These are phyloP conservation scores for Orobanche coerulescens DNA, from an alignment of 257 asterid genomes.

Conservation along the genomic window DNA sequence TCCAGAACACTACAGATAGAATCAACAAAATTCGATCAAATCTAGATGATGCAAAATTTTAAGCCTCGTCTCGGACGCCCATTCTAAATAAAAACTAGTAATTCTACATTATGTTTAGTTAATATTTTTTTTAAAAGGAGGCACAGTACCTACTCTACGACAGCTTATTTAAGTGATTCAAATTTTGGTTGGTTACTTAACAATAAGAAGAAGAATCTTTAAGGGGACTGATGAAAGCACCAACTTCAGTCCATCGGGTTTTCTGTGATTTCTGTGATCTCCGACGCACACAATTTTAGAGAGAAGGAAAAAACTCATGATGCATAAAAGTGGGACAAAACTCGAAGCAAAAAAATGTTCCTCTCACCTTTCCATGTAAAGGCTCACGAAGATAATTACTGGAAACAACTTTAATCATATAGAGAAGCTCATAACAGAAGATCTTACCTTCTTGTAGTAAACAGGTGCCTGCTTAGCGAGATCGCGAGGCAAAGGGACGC, in stretches of 20 bases:
- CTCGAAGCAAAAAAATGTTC: background rate
- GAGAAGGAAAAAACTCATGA: background rate
- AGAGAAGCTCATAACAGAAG: background rate
- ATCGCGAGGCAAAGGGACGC: conserved; percentile 74
- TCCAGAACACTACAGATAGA: no score
- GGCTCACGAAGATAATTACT: background rate
- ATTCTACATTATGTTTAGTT: no score
- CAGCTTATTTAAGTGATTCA: no score
- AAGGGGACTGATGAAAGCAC: no score
- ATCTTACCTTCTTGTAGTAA: conserved; percentile 82
- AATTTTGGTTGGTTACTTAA: no score
- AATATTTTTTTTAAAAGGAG: no score
- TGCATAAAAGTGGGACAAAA: background rate
- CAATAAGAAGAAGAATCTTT: no score
- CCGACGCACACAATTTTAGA: background rate
- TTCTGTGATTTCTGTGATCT: background rate
- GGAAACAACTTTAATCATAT: background rate
- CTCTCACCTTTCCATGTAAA: background rate
- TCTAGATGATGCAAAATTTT: no score
- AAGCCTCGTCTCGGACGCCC: no score
- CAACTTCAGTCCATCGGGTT: background rate
- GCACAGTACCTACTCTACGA: no score
- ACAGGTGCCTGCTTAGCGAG: conserved; percentile 85
- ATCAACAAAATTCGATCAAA: no score
- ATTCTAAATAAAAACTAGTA: no score